Evolutionary conservation across 139 green algal species (phyloP).

Genomic region (Chloropicon primus): DNA sequence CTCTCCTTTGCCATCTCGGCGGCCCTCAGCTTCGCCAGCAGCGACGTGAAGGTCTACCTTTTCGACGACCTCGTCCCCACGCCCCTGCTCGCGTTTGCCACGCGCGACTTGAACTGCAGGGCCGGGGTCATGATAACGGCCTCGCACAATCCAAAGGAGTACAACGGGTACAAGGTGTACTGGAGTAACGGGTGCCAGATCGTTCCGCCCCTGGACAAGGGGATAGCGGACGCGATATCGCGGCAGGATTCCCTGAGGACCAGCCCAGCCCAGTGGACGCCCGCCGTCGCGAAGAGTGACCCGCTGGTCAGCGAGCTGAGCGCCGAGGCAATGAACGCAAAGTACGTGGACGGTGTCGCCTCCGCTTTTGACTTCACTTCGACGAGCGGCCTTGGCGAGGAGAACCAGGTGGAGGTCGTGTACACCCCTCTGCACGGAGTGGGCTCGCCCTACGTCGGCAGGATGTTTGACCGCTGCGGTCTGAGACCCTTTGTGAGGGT

Average conservation of each 20-base stretch:
- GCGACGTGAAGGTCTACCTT: constrained; percentile 25
- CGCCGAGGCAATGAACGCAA: constrained; percentile 4
- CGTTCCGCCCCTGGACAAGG: constrained; percentile 54
- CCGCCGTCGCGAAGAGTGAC: background rate
- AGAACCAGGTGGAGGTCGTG: constrained; percentile 12
- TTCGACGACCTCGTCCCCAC: constrained; percentile 40
- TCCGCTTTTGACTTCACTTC: constrained; percentile 13
- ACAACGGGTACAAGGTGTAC: constrained; percentile 73
- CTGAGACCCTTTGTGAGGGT: constrained; percentile 36
- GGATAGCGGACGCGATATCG: constrained; percentile 45
- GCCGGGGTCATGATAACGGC: constrained; percentile 69
- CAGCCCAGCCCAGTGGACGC: background rate
- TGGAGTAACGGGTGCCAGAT: constrained; percentile 60
- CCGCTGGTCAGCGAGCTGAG: background rate
- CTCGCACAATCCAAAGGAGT: constrained; percentile 64
- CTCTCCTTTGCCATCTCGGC: constrained; percentile 34
- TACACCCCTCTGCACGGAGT: constrained; percentile 69
- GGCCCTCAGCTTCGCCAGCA: constrained; percentile 31
- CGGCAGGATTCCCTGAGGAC: background rate
- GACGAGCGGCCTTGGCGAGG: constrained; percentile 15
- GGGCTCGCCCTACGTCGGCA: constrained; percentile 27
- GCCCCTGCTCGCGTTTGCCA: constrained; percentile 45
- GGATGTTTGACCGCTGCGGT: constrained; percentile 31
- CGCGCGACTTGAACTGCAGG: constrained; percentile 34
- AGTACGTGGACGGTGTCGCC: constrained; percentile 25